These are phyloP conservation scores for Obelidium mucronatum DNA, from an alignment of 192 early-diverging fungal species.

Conservation along the genomic window DNA sequence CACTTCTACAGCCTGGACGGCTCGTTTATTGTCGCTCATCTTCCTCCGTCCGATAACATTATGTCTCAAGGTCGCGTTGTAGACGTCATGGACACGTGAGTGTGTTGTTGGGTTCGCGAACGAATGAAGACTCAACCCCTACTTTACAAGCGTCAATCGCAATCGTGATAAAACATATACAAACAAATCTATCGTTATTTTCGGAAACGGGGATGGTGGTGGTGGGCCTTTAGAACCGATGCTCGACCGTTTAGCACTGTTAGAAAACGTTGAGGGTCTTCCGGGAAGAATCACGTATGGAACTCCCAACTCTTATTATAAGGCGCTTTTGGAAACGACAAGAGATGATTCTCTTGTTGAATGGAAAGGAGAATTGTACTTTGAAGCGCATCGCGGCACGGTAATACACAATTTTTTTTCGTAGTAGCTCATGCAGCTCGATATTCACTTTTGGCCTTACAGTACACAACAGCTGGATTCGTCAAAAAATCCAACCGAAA, in stretches of 20 bases:
- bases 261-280: conserved; percentile 82
- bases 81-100: conserved; percentile 59
- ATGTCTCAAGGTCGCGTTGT: conserved; percentile 62
- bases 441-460: conserved; percentile 3
- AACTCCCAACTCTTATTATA: conserved; percentile 83
- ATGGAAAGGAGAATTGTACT: conserved; percentile 96
- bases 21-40: conserved; percentile 82
- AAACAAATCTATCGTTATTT: conserved; percentile 86
- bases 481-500: conserved; percentile 87
- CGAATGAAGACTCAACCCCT: not conserved
- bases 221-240: conserved; percentile 83
- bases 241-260: conserved; percentile 82
- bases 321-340: conserved; percentile 71
- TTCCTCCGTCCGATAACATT: conserved; percentile 92
- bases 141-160: conserved; percentile 68
- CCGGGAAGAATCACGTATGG: conserved; percentile 76
- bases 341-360: conserved; percentile 66
- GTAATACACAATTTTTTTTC: conserved; percentile 33
- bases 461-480: conserved; percentile 90
- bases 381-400: conserved; percentile 97
- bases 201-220: conserved; percentile 96
- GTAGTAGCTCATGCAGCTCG: not conserved
- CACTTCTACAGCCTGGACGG: conserved; percentile 67
- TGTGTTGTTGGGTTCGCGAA: not conserved
- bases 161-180: conserved; percentile 87